Base-by-base conservation (phyloP, 2,329 filamentous ascomycete species). In the Neopestalotiopsis clavispora region DNA sequence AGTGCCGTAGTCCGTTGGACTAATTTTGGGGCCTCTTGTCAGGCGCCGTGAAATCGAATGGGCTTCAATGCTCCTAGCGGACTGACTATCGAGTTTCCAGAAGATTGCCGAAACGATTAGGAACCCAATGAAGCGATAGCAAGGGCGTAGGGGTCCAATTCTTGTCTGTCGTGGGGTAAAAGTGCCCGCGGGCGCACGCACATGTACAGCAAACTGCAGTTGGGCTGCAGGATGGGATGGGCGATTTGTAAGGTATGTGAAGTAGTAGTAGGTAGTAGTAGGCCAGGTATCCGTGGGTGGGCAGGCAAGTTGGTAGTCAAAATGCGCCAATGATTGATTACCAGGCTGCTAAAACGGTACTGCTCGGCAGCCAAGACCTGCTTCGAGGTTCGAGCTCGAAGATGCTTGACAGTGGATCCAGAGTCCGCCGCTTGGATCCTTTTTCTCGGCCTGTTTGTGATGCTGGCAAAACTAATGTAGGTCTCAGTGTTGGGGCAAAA, bases 81-180 rank as follows among this genome's bases (percentile, higher is more conserved):
- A 38, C 28, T 17, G 20, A 56, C 32, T 52, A 45, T 59, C 30
- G 30, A 60, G 56, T 59, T 66, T 66, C 64, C 28, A 49, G 49
- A 20, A 57, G 45, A 56, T 28, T 23, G 17, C 64, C 28, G 32
- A 57, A 34, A 38, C 10, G 17, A 45, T 40, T 28, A 30, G 64
- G 34, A 57, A 58, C 56, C 65, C 65, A 67, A 67, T 67, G 38
- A 61, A 56, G 32, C 20, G 65, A 49, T 67, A 61, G 45, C 45
- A 52, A 52, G 20, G 17, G 17, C 45, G 45, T 52, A 52, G 30
- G 52, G 65, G 65, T 67, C 65, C 52, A 66, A 52, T 23, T 10
- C 45, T 42, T 34, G 52, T 14, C 52, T 40, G 61, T 67, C 58
- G 66, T 67, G 66, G 66, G 57, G 66, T 62, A 67, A 56, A 49